Evolutionary conservation across 2,329 filamentous ascomycete genomes (phyloP).

Genomic region (Trematosphaeria pertusa): DNA sequence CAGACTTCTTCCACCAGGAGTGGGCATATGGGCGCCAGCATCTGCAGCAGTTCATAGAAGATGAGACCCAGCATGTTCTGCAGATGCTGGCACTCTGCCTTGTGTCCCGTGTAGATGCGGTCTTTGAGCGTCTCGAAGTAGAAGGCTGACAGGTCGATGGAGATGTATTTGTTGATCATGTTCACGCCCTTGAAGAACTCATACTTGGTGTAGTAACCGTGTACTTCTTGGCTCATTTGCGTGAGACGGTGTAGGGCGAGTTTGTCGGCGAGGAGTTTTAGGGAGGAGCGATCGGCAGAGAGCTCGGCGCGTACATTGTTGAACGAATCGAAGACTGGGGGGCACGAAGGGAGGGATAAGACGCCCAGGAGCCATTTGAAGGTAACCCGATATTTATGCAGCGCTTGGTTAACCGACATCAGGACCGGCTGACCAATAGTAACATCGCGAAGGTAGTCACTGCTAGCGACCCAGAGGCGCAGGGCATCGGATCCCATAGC

Average conservation of each 20-base stretch:
- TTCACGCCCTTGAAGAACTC: conserved; percentile 83
- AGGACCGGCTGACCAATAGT: conserved; percentile 80
- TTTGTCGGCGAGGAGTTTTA: conserved; percentile 51
- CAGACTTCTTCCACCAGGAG: conserved; percentile 87
- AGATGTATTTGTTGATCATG: conserved; percentile 80
- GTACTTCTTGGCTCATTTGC: conserved; percentile 69
- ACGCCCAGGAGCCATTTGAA: conserved; percentile 87
- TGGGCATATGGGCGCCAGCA: conserved; percentile 83
- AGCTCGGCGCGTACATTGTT: conserved; percentile 21
- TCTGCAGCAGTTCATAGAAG: conserved; percentile 74
- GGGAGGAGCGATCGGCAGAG: conserved; percentile 2
- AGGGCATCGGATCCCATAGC: conserved; percentile 85
- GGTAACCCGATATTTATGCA: conserved; percentile 88
- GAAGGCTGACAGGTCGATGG: conserved; percentile 84
- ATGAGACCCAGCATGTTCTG: conserved; percentile 67
- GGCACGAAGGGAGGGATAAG: conserved; percentile 52
- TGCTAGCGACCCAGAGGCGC: conserved; percentile 88
- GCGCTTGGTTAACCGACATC: conserved; percentile 73
- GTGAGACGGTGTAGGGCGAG: conserved; percentile 79
- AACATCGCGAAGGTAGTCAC: conserved; percentile 90
- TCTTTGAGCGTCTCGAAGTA: conserved; percentile 96
- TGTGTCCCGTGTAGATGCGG: conserved; percentile 82
- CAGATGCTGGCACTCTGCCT: conserved; percentile 64
- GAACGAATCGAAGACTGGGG: conserved; percentile 35
- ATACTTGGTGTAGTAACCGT: conserved; percentile 69